Evolutionary conservation across 2,329 filamentous ascomycete species (phyloP).

Genomic region (Xylaria sp.): DNA sequence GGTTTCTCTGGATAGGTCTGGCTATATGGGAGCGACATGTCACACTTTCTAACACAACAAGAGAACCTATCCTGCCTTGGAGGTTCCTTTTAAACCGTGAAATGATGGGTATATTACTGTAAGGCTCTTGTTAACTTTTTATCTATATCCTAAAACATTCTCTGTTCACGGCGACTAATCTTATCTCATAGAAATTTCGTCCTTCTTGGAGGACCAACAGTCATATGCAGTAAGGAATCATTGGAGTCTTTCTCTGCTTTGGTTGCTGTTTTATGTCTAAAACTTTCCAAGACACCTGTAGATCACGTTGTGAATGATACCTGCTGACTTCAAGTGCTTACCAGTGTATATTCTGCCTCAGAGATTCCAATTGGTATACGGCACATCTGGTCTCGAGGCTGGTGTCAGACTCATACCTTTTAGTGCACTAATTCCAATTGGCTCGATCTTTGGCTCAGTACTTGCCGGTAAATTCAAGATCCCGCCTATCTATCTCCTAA

Average conservation of each 20-base stretch:
- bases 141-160: neutral
- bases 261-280: too few relatives aligned
- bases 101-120: conserved; percentile 40
- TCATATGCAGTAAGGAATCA: conserved; percentile 14
- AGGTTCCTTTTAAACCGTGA: conserved; percentile 35
- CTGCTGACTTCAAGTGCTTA: neutral
- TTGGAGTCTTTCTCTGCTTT: too few relatives aligned
- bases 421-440: conserved; percentile 26
- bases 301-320: neutral
- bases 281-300: neutral
- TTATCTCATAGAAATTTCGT: conserved; percentile 29
- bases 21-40: conserved; percentile 38
- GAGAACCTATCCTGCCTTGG: conserved; percentile 40
- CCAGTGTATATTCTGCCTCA: conserved; percentile 36
- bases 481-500: conserved; percentile 29
- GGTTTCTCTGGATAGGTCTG: conserved; percentile 34
- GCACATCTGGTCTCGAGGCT: conserved; percentile 34
- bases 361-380: conserved; percentile 39
- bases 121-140: neutral
- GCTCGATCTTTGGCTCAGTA: conserved; percentile 25
- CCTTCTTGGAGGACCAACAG: conserved; percentile 28
- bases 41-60: conserved; percentile 20
- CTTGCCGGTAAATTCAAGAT: conserved; percentile 26
- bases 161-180: conserved; percentile 5
- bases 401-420: conserved; percentile 40